Base-by-base conservation (phyloP, 495 filamentous ascomycete species). In the Podospora appendiculata region DNA sequence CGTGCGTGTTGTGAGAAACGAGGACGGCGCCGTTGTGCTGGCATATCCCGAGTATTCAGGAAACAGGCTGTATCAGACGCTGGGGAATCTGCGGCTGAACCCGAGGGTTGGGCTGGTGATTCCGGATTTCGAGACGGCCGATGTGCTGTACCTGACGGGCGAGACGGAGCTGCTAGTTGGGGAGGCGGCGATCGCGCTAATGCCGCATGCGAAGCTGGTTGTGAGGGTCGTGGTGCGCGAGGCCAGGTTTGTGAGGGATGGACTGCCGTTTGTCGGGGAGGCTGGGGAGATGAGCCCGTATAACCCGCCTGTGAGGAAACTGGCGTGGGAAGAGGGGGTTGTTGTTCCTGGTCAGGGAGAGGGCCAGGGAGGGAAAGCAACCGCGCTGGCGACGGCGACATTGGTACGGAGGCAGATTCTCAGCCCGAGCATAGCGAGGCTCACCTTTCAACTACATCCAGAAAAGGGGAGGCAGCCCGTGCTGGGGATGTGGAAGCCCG, bases 31-130 rank as follows among this genome's bases (percentile, higher is more conserved):
- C 5, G 58, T 60, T 4, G 75, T 78, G 3, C 59, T 92, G 32
- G 74, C 83, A 13, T 93, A 86, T 66, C 87, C 88, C 0, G 89
- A 93, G 64, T 89, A 87, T 64, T 87, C 83, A 32, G 88, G 88
- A 4, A 91, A 95, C 63, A 72, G 86, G 40, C 71, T 92, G 1
- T 93, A 93, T 54, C 89, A 94, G 65, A 85, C 84, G 1, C 71
- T 92, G 8, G 89, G 88, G 1, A 91, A 92, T 58, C 68, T 92
- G 7, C 66, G 75, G 33, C 70, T 70, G n/a, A 84, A 78, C 38
- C 87, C 86, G 14, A 63, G 67, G 42, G 79, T 86, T 13, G 67
- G 89, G 9, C 59, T 87, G 16, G 79, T 77, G 14, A 74, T 93
- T 35, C 84, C 88, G 1, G 81, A 89, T 58, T 90, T 85, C 57